Base-by-base conservation (phyloP, 352 stramenopile genomes). In the Bremia lactucae region DNA sequence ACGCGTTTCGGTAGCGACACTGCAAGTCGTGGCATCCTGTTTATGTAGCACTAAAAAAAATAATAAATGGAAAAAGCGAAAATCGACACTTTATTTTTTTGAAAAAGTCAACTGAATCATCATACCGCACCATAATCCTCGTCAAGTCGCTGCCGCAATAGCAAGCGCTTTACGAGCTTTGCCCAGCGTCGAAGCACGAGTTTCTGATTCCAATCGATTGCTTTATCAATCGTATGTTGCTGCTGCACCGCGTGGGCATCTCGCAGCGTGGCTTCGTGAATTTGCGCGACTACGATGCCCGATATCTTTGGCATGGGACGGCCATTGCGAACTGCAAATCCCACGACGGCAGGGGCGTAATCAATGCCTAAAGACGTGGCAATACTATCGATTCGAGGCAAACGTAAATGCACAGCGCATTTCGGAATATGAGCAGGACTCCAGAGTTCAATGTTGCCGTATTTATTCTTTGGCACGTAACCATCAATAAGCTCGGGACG, bases 371-470 rank as follows among this genome's bases (percentile, higher is more conserved):
- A 55, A 8, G 83, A 54, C 44, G 67, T 46, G 1, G 74, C 80
- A 4, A 91, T 65, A 21, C 60, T 46, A 5, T 80, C 71, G 23
- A 88, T 85, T 18, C 69, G 71, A 16, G 66, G 67, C 18, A 90
- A 36, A 18, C 56, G 63, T 19, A 93, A 40, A 22, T 93, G 83
- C 15, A 83, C 59, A 5, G 59, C 68, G 5, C 64, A 69, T 8
- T 36, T 40, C 5, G 83, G 80, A 1, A 89, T 43, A 55, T 88
- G 73, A 0, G 62, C 70, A 2, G 62, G 39, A 47, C 77, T 93
- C 80, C 80, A 94, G 31, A 94, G 46, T 41, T 94, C 83, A 35
- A 91, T 71, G 54, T 94, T 94, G 13, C 83, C 80, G 47, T 86
- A 91, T 55, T 77, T 55, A 58, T 90, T 93, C 59, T 87, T 90